These are phyloP conservation scores for Phaeosphaeriaceae sp. DNA, from an alignment of 2,329 filamentous ascomycete species.

Conservation along the genomic window DNA sequence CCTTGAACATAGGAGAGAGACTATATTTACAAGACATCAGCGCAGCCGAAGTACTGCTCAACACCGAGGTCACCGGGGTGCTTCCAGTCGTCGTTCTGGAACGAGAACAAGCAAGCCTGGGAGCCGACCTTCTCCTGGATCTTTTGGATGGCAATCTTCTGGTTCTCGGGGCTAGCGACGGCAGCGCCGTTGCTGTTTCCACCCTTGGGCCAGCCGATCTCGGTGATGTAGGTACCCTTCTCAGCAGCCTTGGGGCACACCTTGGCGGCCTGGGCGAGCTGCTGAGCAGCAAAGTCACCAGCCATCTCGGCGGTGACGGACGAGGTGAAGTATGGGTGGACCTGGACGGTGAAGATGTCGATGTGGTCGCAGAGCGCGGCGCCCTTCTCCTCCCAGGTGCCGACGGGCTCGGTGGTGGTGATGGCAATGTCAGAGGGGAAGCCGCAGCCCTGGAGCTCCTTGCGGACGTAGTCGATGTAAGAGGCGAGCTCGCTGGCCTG, in stretches of 20 bases:
- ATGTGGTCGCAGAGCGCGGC: slow-evolving; percentile 72
- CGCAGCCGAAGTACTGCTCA: slow-evolving; percentile 82
- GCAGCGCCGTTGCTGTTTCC: slow-evolving; percentile 76
- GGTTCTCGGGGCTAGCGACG: slow-evolving; percentile 70
- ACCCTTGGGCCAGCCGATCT: slow-evolving; percentile 85
- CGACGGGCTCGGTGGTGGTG: slow-evolving; percentile 87
- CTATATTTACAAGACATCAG: slow-evolving; percentile 51
- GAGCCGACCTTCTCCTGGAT: slow-evolving; percentile 72
- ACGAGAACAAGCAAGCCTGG: slow-evolving; percentile 82
- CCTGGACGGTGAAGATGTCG: slow-evolving; percentile 83
- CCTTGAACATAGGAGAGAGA: background rate
- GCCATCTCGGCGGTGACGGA: slow-evolving; percentile 68
- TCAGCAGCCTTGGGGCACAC: slow-evolving; percentile 67
- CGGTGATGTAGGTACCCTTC: slow-evolving; percentile 79
- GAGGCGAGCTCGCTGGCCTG: slow-evolving; percentile 67
- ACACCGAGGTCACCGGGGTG: slow-evolving; percentile 69
- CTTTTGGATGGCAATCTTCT: slow-evolving; percentile 73
- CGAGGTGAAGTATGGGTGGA: slow-evolving; percentile 94
- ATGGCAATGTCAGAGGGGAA: slow-evolving; percentile 70
- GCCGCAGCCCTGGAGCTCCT: slow-evolving; percentile 66
- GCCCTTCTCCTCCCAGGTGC: slow-evolving; percentile 72
- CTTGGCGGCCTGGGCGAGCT: slow-evolving; percentile 73
- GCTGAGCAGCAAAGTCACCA: slow-evolving; percentile 75
- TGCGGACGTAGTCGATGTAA: slow-evolving; percentile 74
- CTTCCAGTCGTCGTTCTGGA: slow-evolving; percentile 85